These are phyloP conservation scores for Obba rivulosa DNA, from an alignment of 768 basidiomycete species.

Conservation along the genomic window DNA sequence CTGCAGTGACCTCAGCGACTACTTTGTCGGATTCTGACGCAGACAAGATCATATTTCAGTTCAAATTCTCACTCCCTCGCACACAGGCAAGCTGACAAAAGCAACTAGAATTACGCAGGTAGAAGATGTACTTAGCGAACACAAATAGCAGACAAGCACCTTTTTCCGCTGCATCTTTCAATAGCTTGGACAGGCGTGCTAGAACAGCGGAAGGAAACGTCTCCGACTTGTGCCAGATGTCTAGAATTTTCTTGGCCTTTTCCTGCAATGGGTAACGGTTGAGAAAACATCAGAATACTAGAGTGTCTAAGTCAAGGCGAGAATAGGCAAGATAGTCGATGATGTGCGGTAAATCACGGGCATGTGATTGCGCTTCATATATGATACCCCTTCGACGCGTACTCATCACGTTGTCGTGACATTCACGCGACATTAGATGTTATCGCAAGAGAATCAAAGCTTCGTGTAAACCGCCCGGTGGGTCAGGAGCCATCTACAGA, in stretches of 20 bases:
- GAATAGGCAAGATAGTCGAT: slow-evolving; percentile 14
- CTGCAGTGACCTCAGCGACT: slow-evolving; percentile 15
- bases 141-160: slow-evolving; percentile 77
- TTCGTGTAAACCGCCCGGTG: no score
- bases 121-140: slow-evolving; percentile 78
- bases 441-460: no score
- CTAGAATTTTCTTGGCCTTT: slow-evolving; percentile 94
- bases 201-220: slow-evolving; percentile 82
- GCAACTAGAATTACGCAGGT: slow-evolving; percentile 62
- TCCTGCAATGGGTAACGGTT: slow-evolving; percentile 56
- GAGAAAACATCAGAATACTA: slow-evolving; percentile 33
- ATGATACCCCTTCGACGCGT: slow-evolving; percentile 1
- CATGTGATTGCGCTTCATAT: slow-evolving; percentile 12
- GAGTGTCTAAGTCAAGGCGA: slow-evolving; percentile 16
- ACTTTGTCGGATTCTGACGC: slow-evolving; percentile 42
- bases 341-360: slow-evolving; percentile 1
- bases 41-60: slow-evolving; percentile 68
- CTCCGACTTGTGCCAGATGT: slow-evolving; percentile 91
- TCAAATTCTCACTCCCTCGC: slow-evolving; percentile 51
- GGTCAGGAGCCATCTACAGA: no score
- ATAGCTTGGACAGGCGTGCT: slow-evolving; percentile 62
- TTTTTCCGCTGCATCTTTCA: slow-evolving; percentile 63
- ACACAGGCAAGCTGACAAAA: slow-evolving; percentile 38
- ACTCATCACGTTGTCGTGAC: slow-evolving; percentile 1
- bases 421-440: no score